Evolutionary conservation across 2,329 filamentous ascomycete species (phyloP).

Genomic region (Beauveria sp.): DNA sequence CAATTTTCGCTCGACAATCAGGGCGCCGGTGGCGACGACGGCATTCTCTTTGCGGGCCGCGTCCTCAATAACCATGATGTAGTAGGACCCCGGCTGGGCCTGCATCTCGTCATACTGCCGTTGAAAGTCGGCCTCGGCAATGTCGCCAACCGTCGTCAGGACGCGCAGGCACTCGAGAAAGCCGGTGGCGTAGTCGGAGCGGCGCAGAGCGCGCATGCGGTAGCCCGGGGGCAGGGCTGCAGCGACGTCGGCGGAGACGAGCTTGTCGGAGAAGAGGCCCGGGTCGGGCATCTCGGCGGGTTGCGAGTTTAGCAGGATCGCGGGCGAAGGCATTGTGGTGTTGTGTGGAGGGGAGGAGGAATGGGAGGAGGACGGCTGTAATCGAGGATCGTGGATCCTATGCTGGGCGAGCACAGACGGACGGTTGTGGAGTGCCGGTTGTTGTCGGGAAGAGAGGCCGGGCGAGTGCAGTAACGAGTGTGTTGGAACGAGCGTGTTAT

Average conservation of each 20-base stretch:
- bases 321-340: conserved; percentile 3
- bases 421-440: background rate
- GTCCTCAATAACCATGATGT: conserved; percentile 79
- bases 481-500: background rate
- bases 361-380: background rate
- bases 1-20: conserved; percentile 94
- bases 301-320: conserved; percentile 9
- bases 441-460: background rate
- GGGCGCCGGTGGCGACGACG: conserved; percentile 83
- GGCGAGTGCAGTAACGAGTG: background rate
- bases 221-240: conserved; percentile 74
- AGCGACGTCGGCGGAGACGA: conserved; percentile 71
- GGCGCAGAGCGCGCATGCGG: conserved; percentile 70
- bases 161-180: conserved; percentile 90
- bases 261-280: conserved; percentile 67
- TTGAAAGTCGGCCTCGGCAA: conserved; percentile 66
- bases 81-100: conserved; percentile 66
- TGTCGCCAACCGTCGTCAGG: conserved; percentile 86
- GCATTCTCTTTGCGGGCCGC: conserved; percentile 42
- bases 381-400: background rate
- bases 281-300: conserved; percentile 11
- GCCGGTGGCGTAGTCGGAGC: conserved; percentile 68
- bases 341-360: background rate
- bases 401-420: background rate
- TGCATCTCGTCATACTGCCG: conserved; percentile 78